Evolutionary conservation across 768 basidiomycete species (phyloP).

Genomic region (Rhizopogon vinicolor): DNA sequence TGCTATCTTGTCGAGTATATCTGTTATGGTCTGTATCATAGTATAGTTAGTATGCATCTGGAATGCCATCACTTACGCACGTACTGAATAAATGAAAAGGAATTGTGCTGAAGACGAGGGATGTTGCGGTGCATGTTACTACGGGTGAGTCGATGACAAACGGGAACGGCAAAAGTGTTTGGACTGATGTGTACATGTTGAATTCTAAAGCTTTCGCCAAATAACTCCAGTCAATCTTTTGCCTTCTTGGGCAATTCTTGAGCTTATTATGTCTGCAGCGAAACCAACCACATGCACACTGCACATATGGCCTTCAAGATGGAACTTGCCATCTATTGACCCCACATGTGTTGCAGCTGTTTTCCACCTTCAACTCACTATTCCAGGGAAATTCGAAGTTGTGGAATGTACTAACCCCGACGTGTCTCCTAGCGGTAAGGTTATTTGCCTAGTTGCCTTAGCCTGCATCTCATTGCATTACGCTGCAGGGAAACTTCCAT

Average conservation of each 20-base stretch:
- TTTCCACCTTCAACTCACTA: conserved; percentile 61
- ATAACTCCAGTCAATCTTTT: conserved; percentile 6
- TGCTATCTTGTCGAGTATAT: background rate
- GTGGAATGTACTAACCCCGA: conserved; percentile 65
- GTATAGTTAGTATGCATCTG: conserved; percentile 3
- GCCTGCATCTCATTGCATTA: background rate
- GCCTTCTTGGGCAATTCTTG: background rate
- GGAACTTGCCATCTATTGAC: conserved; percentile 64
- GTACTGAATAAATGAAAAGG: background rate
- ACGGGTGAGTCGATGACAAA: background rate
- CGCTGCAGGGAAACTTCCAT: conserved; percentile 64
- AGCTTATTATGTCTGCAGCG: conserved; percentile 12
- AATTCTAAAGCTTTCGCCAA: conserved; percentile 4
- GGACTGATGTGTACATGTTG: conserved; percentile 14
- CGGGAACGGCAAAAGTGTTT: conserved; percentile 1
- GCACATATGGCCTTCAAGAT: conserved; percentile 68
- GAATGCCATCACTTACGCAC: conserved; percentile 3
- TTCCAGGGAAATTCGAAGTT: conserved; percentile 65
- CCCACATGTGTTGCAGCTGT: conserved; percentile 60
- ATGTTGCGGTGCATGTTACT: no score
- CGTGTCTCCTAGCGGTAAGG: conserved; percentile 67
- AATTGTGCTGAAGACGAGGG: background rate
- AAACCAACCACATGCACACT: conserved; percentile 25
- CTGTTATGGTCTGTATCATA: conserved; percentile 5
- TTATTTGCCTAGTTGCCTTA: background rate